These are phyloP conservation scores for Dryadomyces quercivorus DNA, from an alignment of 2,329 filamentous ascomycete species.

Conservation along the genomic window DNA sequence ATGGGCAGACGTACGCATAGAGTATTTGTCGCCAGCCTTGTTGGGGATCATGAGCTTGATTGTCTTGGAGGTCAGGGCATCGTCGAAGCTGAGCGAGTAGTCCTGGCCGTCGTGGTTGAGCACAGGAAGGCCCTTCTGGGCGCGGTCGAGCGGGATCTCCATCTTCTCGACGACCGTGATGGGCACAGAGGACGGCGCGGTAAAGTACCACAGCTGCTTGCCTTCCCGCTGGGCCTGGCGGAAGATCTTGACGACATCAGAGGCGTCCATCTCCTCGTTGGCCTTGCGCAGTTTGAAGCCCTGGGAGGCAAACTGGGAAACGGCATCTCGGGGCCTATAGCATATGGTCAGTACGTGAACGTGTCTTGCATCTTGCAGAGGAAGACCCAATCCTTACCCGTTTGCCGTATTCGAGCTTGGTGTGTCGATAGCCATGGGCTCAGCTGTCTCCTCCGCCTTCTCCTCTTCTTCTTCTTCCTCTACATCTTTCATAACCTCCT, in stretches of 20 bases:
- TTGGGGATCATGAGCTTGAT: slow-evolving; percentile 51
- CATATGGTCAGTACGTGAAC: too few species aligned
- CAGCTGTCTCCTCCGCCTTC: background rate
- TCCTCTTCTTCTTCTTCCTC: background rate
- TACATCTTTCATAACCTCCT: background rate
- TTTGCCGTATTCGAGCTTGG: background rate
- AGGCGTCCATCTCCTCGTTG: slow-evolving; percentile 26
- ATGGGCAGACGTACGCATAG: slow-evolving; percentile 31
- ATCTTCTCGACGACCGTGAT: slow-evolving; percentile 54
- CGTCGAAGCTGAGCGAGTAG: slow-evolving; percentile 47
- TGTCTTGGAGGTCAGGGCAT: slow-evolving; percentile 33
- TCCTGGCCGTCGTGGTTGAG: slow-evolving; percentile 51
- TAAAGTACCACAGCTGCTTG: slow-evolving; percentile 75
- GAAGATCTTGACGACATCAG: slow-evolving; percentile 41
- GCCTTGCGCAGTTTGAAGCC: slow-evolving; percentile 43
- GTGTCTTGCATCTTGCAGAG: too few species aligned
- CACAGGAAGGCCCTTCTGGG: slow-evolving; percentile 37
- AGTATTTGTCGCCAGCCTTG: slow-evolving; percentile 40
- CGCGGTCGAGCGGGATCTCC: slow-evolving; percentile 45
- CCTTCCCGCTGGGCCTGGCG: slow-evolving; percentile 46
- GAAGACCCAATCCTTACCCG: background rate
- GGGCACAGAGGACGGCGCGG: slow-evolving; percentile 57
- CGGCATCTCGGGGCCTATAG: background rate
- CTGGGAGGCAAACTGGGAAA: slow-evolving; percentile 32
- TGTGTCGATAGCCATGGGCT: background rate